Evolutionary conservation across 2,329 filamentous ascomycete genomes (phyloP).

Genomic region (Pestalotiopsis fici): DNA sequence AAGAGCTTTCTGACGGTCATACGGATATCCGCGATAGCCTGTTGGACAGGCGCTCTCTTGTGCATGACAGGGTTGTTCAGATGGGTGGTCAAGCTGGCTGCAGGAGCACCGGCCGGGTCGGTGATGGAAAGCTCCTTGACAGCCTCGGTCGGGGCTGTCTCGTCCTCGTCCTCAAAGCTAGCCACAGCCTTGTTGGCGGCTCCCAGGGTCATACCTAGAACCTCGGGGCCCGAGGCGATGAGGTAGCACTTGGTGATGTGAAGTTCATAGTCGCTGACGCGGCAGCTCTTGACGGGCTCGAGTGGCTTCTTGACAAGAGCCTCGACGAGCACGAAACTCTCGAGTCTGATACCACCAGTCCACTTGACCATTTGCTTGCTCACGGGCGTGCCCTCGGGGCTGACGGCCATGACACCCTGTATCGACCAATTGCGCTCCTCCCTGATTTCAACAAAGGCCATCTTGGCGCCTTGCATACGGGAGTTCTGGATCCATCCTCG

Average conservation of each 20-base stretch:
- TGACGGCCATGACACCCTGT: conserved; percentile 75
- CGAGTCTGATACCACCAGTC: conserved; percentile 71
- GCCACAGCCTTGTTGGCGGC: conserved; percentile 56
- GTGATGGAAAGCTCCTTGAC: conserved; percentile 42
- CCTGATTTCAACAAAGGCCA: conserved; percentile 81
- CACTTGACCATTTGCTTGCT: conserved; percentile 95
- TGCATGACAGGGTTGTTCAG: conserved; percentile 93
- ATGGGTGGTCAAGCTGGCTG: conserved; percentile 80
- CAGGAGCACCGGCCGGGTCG: conserved; percentile 50
- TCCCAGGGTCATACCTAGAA: conserved; percentile 59
- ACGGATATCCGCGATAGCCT: conserved; percentile 56
- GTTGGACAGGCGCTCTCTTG: conserved; percentile 77
- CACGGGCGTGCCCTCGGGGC: conserved; percentile 62
- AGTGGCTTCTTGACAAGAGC: conserved; percentile 79
- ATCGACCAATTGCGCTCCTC: conserved; percentile 75
- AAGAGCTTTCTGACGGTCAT: conserved; percentile 70
- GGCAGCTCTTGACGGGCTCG: conserved; percentile 86
- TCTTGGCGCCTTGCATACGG: conserved; percentile 85
- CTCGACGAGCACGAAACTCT: conserved; percentile 82
- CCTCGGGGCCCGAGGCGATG: conserved; percentile 63
- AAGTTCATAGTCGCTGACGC: conserved; percentile 78
- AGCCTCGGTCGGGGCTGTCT: conserved; percentile 31
- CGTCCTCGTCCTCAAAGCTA: conserved; percentile 61
- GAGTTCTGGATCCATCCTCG: conserved; percentile 85
- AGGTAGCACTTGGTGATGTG: conserved; percentile 86